These are phyloP conservation scores for Saccharomycopsis fibuligera DNA, from an alignment of 805 yeast species.

Conservation along the genomic window DNA sequence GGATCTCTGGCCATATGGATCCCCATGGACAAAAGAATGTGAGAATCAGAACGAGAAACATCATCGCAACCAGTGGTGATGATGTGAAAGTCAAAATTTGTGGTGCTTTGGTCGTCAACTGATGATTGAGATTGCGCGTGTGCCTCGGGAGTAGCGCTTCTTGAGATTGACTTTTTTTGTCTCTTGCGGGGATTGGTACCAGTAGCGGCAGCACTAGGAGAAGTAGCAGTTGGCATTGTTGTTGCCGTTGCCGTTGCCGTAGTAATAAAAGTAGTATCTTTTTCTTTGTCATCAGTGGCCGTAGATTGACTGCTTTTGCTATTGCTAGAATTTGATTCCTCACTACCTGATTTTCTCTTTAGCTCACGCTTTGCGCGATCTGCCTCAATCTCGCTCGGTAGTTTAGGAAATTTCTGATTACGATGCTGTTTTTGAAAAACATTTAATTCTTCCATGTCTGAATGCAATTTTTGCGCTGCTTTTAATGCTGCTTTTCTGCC, in stretches of 20 bases:
- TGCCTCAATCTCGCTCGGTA: constrained; percentile 37
- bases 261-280: too few relatives aligned
- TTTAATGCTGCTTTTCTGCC: constrained; percentile 56
- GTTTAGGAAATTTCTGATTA: constrained; percentile 30
- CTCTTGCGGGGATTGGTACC: background rate
- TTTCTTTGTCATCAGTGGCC: background rate
- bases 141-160: background rate
- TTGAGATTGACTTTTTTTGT: background rate
- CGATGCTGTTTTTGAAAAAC: constrained; percentile 51
- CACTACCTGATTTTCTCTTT: constrained; percentile 3
- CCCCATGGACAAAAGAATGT: constrained; percentile 46
- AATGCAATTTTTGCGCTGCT: constrained; percentile 62
- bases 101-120: constrained; percentile 1
- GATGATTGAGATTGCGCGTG: background rate
- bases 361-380: constrained; percentile 18
- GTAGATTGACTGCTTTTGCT: too few relatives aligned
- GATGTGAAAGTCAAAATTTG: constrained; percentile 37
- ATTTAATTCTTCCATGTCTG: constrained; percentile 62
- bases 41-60: constrained; percentile 37
- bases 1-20: constrained; percentile 41
- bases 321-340: too few relatives aligned
- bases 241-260: too few relatives aligned
- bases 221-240: too few relatives aligned
- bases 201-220: too few relatives aligned
- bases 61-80: constrained; percentile 64